Percentiles rank a stretch among this genome's conserved stretches.
These are phyloP conservation scores for Monosporascus cannonballus DNA, from an alignment of 2,329 filamentous ascomycete species.

Conservation along the genomic window DNA sequence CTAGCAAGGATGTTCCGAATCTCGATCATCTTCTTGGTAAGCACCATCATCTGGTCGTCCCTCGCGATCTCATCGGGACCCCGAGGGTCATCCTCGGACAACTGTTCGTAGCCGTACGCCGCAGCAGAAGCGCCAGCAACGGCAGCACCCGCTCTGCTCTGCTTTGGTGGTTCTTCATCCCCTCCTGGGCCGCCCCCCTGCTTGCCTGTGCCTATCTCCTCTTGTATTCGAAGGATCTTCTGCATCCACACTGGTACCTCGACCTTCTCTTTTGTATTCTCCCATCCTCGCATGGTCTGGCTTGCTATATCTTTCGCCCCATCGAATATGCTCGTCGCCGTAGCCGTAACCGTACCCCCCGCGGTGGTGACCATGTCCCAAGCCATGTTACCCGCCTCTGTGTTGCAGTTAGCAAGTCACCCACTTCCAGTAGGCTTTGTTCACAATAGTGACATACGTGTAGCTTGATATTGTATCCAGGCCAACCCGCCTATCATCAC, in stretches of 20 bases:
- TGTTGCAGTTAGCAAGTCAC: constrained; percentile 3
- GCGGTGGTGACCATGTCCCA: constrained; percentile 70
- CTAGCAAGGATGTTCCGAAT: constrained; percentile 87
- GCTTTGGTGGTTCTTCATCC: constrained; percentile 48
- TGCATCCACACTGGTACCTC: constrained; percentile 73
- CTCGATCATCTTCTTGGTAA: constrained; percentile 99
- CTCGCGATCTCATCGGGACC: constrained; percentile 61
- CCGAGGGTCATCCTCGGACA: constrained; percentile 57
- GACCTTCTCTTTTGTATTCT: constrained; percentile 72
- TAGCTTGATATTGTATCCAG: constrained; percentile 94
- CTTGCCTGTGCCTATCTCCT: constrained; percentile 47
- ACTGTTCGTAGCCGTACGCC: constrained; percentile 72
- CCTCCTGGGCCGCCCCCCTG: constrained; percentile 41
- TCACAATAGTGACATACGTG: constrained; percentile 51
- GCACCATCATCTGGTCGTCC: constrained; percentile 98
- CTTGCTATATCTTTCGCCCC: constrained; percentile 69
- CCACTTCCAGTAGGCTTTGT: not conserved
- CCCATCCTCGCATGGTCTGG: constrained; percentile 76
- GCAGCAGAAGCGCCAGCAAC: constrained; percentile 66
- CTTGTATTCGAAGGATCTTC: constrained; percentile 59
- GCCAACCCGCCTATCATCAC: constrained; percentile 80
- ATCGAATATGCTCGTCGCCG: constrained; percentile 65
- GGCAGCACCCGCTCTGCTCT: constrained; percentile 54
- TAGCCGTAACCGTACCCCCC: constrained; percentile 62
- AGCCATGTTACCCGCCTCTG: constrained; percentile 44